phyloP scores from a whole-genome alignment of 208 protist genomes.

The Trichomonas gallinae region DNA sequence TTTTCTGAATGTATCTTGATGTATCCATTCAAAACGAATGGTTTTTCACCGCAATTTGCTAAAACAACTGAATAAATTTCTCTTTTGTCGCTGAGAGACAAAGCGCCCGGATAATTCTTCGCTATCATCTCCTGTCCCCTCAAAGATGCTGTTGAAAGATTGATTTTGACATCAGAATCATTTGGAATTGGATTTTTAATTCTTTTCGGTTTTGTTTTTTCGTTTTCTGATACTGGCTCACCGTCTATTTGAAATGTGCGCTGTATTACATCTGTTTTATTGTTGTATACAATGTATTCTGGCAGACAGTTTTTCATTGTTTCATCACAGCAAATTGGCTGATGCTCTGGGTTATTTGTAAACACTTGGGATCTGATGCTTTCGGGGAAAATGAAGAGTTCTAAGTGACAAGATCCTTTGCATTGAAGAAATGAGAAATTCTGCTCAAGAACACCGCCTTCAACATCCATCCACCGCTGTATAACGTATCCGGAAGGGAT shows the following conservation, averaged over 20 bases:
- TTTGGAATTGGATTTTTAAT: not conserved
- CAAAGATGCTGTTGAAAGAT: not conserved
- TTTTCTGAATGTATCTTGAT: not conserved
- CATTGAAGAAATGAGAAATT: not conserved
- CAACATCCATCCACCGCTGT: not conserved
- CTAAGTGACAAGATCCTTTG: not conserved
- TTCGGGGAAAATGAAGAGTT: not conserved
- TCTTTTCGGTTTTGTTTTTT: not conserved
- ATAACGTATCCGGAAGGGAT: not conserved
- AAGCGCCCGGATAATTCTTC: not conserved
- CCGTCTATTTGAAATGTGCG: not conserved
- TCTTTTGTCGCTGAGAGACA: not conserved
- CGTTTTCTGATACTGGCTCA: not conserved
- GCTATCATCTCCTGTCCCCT: not conserved
- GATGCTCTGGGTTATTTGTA: not conserved
- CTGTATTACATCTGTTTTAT: not conserved
- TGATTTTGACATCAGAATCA: not conserved
- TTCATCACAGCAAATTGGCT: not conserved
- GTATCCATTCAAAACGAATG: not conserved
- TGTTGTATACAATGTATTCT: not conserved
- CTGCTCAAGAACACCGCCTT: not conserved
- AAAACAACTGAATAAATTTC: not conserved
- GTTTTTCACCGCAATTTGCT: not conserved
- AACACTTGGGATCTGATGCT: not conserved
- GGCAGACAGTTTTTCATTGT: not conserved